A percentile compares a stretch with the other conserved stretches of the same genome.
These are phyloP conservation scores for Penicillium argentinense DNA, from an alignment of 495 filamentous ascomycete species.

Conservation along the genomic window DNA sequence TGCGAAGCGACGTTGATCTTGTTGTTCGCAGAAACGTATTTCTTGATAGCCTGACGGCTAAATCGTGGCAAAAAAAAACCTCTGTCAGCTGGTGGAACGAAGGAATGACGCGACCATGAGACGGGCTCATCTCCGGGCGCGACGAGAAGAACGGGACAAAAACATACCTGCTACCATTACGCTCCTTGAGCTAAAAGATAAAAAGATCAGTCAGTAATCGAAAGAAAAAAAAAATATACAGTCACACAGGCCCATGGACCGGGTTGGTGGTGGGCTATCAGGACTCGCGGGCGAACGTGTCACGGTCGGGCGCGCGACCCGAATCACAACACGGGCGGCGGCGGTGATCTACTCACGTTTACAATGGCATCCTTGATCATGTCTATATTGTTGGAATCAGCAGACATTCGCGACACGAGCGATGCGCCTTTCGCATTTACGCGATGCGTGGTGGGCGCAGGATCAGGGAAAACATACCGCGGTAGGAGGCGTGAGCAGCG, in stretches of 20 bases:
- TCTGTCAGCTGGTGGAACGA: background rate
- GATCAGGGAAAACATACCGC: slow-evolving; percentile 55
- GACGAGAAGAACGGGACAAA: slow-evolving; percentile 13
- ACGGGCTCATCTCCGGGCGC: background rate
- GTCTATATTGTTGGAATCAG: slow-evolving; percentile 54
- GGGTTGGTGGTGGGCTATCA: slow-evolving; percentile 24
- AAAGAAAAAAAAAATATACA: slow-evolving; percentile 9
- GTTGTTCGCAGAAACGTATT: slow-evolving; percentile 97
- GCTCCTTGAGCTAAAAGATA: slow-evolving; percentile 61
- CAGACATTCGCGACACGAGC: slow-evolving; percentile 44
- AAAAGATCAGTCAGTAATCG: slow-evolving; percentile 36
- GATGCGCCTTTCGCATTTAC: slow-evolving; percentile 27
- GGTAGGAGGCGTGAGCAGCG: slow-evolving; percentile 57
- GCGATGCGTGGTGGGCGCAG: slow-evolving; percentile 44
- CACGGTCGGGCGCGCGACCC: slow-evolving; percentile 45
- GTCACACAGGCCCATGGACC: no score
- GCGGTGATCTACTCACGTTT: slow-evolving; percentile 57
- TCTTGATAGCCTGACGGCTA: slow-evolving; percentile 96
- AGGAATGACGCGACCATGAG: slow-evolving; percentile 7
- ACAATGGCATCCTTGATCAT: slow-evolving; percentile 71
- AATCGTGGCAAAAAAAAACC: slow-evolving; percentile 9
- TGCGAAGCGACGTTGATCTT: slow-evolving; percentile 67
- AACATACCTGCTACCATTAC: slow-evolving; percentile 63
- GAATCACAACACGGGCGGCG: slow-evolving; percentile 35
- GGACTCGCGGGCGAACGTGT: slow-evolving; percentile 36